Evolutionary conservation across 1,284 basidiomycete species (phyloP).

Genomic region (Ceratorhiza oryzae-sativae): DNA sequence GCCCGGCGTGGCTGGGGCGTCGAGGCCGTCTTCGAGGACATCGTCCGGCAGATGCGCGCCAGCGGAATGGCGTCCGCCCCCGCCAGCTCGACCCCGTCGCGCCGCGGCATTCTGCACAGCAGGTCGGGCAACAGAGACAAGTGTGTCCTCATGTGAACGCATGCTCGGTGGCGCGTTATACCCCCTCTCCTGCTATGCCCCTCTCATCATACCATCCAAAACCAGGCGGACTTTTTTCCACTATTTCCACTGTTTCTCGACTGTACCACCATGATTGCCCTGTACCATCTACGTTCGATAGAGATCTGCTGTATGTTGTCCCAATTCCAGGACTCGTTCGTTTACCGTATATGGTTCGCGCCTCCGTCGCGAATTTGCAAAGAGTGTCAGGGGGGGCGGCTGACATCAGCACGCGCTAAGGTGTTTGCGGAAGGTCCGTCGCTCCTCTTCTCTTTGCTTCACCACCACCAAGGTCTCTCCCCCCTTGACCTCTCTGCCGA

Average conservation of each 20-base stretch:
- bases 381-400: slow-evolving; percentile 12
- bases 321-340: neutral
- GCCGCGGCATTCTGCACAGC: neutral
- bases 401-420: neutral
- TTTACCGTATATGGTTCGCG: too few species aligned
- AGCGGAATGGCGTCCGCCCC: neutral
- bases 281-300: slow-evolving; percentile 1
- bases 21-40: slow-evolving; percentile 77
- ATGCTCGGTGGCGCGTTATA: neutral
- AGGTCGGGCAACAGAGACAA: neutral
- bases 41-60: slow-evolving; percentile 74
- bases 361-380: neutral
- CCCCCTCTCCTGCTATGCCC: neutral
- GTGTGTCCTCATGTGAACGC: slow-evolving; percentile 30
- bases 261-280: neutral
- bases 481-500: neutral
- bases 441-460: neutral
- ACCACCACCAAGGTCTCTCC: slow-evolving; percentile 17
- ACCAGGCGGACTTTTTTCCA: neutral
- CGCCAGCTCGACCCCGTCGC: neutral
- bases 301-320: neutral
- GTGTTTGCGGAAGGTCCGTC: neutral
- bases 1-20: slow-evolving; percentile 84
- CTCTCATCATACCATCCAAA: neutral
- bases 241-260: neutral